A percentile compares a stretch with the other conserved stretches of the same genome.
These are phyloP conservation scores for Ophiorrhiza pumila DNA, from an alignment of 257 asterid species.

Conservation along the genomic window DNA sequence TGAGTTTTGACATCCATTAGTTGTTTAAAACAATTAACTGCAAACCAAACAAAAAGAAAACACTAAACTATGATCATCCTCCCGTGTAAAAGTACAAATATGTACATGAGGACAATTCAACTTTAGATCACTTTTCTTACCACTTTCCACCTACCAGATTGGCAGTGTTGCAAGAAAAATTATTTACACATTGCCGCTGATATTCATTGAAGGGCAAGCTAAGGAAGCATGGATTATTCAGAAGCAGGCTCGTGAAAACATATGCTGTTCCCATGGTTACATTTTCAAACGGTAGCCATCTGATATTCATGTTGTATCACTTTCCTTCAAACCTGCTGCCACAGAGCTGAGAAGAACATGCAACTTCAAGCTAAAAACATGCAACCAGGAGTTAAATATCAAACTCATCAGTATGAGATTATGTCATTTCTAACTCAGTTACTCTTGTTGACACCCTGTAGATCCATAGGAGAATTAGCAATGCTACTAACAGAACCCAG, in stretches of 20 bases:
- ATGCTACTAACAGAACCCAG: conserved; percentile 84
- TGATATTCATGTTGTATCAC: not conserved
- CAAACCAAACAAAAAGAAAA: too few species aligned
- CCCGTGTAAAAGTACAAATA: not conserved
- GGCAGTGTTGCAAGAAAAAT: not conserved
- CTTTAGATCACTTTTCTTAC: not conserved
- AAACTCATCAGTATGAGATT: not conserved
- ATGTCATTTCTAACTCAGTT: conserved; percentile 41
- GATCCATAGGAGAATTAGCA: conserved; percentile 80
- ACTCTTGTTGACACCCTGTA: conserved; percentile 80
- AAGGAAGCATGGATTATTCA: not conserved
- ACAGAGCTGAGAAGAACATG: not conserved
- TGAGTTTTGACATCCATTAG: too few species aligned
- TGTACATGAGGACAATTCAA: not conserved
- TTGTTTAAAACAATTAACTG: too few species aligned
- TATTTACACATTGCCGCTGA: not conserved
- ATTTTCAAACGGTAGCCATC: not conserved
- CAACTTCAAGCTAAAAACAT: not conserved
- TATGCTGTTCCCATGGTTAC: not conserved
- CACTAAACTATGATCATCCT: not conserved
- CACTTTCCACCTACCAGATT: not conserved
- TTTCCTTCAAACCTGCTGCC: not conserved
- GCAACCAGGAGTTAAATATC: not conserved
- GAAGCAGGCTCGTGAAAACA: not conserved
- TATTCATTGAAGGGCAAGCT: not conserved